Base-by-base conservation (phyloP, 345 rosid genomes). In the Erodium maritimum region DNA sequence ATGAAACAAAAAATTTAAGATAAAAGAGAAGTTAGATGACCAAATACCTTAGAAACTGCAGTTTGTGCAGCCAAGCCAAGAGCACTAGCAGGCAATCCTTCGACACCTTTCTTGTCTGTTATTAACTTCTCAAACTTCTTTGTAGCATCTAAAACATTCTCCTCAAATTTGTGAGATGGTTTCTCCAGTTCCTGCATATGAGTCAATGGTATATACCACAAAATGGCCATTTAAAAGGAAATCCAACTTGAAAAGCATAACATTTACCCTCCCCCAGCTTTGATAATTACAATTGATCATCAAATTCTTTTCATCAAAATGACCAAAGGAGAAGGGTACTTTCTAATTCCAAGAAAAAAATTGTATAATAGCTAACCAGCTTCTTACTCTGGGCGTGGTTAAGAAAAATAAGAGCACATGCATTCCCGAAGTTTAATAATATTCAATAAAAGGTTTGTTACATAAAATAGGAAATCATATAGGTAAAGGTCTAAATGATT, bases 111-210 rank as follows among this genome's bases (percentile, higher is more conserved):
- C 74, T 88, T 82, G 73, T 86, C 87, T 2, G 82, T 82, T 52
- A 91, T 79, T 58, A 86, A 64, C 69, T 86, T 91, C 76, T 88
- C 95, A 81, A 82, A 91, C 56, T 75, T 82, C 76, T 88, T 91
- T 67, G 96, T 91, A 63, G 96, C 85, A 64, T 91, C 98, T 76
- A 91, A 71, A 60, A 86, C 93, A 64, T 91, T 91, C 75, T 88
- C 96, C 52, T 56, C 77, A 62, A 91, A 91, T 68, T 86, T 91
- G 59, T 82, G 86, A 34, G 96, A 79, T 50, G 86, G 73, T 62
- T 77, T 84, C 60, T 84, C 82, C 59, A 91, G 75, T 74, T 91
- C 96, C 98, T 91, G 77, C 8, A 64, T 55, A 65, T 64, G 19
- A 62, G 55, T 18, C 24, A 34, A 56, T 25, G 19, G 46, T 61